Evolutionary conservation across 1,284 basidiomycete species (phyloP).

Genomic region (Sporisorium graminicola): DNA sequence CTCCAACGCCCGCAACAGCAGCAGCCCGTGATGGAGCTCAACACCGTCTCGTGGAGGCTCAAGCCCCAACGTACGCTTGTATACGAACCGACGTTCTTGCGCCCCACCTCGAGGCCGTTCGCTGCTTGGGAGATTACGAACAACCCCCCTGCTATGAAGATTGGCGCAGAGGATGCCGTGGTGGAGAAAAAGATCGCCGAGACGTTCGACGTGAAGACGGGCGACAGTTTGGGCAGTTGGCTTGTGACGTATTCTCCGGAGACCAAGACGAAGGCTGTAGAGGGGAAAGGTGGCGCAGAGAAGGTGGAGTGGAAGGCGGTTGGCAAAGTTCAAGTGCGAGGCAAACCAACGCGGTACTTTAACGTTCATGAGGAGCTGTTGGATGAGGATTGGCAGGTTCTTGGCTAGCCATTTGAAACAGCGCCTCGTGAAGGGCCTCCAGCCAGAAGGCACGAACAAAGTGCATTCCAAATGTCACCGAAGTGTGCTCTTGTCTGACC

Average conservation of each 20-base stretch:
- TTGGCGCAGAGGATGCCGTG: background rate
- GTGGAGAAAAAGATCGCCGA: constrained; percentile 51
- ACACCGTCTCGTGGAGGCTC: constrained; percentile 78
- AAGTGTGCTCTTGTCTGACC: background rate
- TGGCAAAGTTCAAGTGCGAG: constrained; percentile 44
- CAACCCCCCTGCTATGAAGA: constrained; percentile 27
- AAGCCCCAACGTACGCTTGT: constrained; percentile 77
- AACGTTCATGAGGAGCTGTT: constrained; percentile 86
- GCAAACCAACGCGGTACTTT: constrained; percentile 75
- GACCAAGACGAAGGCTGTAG: constrained; percentile 74
- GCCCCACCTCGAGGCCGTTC: constrained; percentile 79
- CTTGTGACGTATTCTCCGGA: constrained; percentile 78
- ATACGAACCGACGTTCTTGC: constrained; percentile 80
- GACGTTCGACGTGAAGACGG: constrained; percentile 71
- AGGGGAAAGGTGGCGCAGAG: constrained; percentile 64
- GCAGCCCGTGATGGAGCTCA: constrained; percentile 70
- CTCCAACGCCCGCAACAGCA: background rate
- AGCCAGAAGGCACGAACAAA: background rate
- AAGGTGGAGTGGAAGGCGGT: constrained; percentile 58
- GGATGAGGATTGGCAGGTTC: constrained; percentile 65
- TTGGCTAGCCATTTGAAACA: constrained; percentile 23
- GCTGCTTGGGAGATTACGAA: constrained; percentile 76
- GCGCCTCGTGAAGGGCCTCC: too few species aligned
- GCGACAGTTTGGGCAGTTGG: constrained; percentile 80
- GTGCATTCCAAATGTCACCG: background rate